These are phyloP conservation scores for Cryptococcus sp. DNA, from an alignment of 1,284 basidiomycete species.

Conservation along the genomic window DNA sequence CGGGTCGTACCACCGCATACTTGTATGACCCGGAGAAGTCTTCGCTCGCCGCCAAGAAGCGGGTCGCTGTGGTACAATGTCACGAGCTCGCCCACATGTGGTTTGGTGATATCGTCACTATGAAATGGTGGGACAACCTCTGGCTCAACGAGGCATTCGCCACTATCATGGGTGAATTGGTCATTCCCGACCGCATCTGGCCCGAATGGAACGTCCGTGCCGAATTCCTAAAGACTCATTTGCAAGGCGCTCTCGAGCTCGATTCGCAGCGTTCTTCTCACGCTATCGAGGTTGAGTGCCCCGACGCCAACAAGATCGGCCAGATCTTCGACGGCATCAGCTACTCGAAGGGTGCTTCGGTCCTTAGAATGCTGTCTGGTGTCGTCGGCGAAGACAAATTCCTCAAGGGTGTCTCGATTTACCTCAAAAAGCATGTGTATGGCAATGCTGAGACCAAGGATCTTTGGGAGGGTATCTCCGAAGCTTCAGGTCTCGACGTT, in stretches of 20 bases:
- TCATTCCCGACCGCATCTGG: slow-evolving; percentile 71
- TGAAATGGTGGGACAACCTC: slow-evolving; percentile 92
- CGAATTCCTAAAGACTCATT: slow-evolving; percentile 59
- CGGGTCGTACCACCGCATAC: slow-evolving; percentile 80
- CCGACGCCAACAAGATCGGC: slow-evolving; percentile 81
- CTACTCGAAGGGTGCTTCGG: slow-evolving; percentile 81
- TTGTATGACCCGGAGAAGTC: slow-evolving; percentile 77
- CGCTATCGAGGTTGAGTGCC: slow-evolving; percentile 90
- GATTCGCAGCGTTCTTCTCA: slow-evolving; percentile 92
- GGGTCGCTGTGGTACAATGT: slow-evolving; percentile 70
- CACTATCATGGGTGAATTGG: slow-evolving; percentile 80
- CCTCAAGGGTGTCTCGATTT: slow-evolving; percentile 82
- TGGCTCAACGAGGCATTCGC: slow-evolving; percentile 79
- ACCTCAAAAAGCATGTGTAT: slow-evolving; percentile 85
- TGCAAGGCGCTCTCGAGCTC: slow-evolving; percentile 67
- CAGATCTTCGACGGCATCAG: slow-evolving; percentile 86
- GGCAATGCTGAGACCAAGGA: slow-evolving; percentile 83
- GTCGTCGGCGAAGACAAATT: slow-evolving; percentile 89
- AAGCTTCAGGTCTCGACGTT: slow-evolving; percentile 76
- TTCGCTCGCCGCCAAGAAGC: slow-evolving; percentile 75
- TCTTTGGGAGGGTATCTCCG: slow-evolving; percentile 84
- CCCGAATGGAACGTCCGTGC: slow-evolving; percentile 60
- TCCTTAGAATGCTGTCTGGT: slow-evolving; percentile 88
- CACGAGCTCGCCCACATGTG: slow-evolving; percentile 57
- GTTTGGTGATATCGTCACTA: slow-evolving; percentile 90